phyloP scores from a whole-genome alignment of 2,329 filamentous ascomycete genomes.

The Cordyceps cateniannulata region DNA sequence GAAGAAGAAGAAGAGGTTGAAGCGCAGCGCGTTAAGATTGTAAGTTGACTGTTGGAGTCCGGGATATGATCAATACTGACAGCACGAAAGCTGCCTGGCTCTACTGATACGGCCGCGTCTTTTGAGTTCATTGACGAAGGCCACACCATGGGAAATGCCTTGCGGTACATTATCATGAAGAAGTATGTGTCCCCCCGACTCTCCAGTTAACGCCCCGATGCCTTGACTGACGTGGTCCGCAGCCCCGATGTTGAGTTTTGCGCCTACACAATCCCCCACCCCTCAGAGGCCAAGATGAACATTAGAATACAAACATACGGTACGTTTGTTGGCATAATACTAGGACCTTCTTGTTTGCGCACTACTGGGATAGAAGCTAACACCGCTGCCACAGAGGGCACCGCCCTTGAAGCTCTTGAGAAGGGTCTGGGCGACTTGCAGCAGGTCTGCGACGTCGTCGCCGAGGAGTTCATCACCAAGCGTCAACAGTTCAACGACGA shows the following conservation, averaged over 20 bases:
- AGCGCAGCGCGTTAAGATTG: conserved; percentile 55
- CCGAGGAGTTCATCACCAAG: conserved; percentile 76
- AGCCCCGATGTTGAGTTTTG: conserved; percentile 94
- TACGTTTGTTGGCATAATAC: conserved; percentile 37
- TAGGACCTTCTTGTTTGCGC: not conserved
- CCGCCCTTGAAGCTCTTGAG: conserved; percentile 76
- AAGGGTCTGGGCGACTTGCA: conserved; percentile 87
- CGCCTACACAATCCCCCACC: conserved; percentile 95
- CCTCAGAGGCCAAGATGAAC: conserved; percentile 94
- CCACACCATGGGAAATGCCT: conserved; percentile 89
- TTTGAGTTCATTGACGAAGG: conserved; percentile 94
- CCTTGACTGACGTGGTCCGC: not conserved
- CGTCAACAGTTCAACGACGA: conserved; percentile 29
- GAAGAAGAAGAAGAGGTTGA: conserved; percentile 42
- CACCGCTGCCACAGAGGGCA: conserved; percentile 52
- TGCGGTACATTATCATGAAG: conserved; percentile 97
- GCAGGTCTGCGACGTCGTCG: conserved; percentile 86
- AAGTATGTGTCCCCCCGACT: conserved; percentile 57
- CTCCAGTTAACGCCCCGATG: not conserved
- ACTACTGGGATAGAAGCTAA: not conserved
- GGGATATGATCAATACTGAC: not conserved
- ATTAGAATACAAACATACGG: conserved; percentile 95
- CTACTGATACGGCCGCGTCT: conserved; percentile 80
- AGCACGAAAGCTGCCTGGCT: conserved; percentile 68
- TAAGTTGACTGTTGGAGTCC: conserved; percentile 27